Conservation (phyloP, 2,329 filamentous ascomycete genomes). For the Cytospora schulzeri region DNA sequence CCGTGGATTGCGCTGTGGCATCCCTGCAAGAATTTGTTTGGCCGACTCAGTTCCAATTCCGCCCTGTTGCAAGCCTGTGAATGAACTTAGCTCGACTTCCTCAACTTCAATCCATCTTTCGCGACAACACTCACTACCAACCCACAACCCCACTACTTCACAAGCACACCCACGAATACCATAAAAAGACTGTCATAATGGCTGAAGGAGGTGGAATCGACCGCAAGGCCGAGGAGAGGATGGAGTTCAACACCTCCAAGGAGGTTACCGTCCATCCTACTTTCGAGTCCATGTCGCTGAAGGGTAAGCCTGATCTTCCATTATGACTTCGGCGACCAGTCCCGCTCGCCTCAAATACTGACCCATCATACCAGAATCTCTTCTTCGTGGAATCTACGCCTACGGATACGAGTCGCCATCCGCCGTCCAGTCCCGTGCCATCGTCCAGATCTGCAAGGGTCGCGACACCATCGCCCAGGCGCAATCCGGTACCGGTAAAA, state of each 20-base stretch:
- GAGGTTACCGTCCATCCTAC: constrained; percentile 95
- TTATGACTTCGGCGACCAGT: not conserved
- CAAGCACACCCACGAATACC: not conserved
- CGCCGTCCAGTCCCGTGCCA: constrained; percentile 94
- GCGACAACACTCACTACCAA: not conserved
- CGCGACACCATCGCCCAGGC: constrained; percentile 98
- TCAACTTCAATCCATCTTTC: constrained; percentile 15
- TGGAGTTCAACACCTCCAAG: constrained; percentile 98
- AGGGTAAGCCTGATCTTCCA: constrained; percentile 54
- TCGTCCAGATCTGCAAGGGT: constrained; percentile 98
- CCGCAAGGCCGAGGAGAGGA: constrained; percentile 89
- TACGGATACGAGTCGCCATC: constrained; percentile 99
- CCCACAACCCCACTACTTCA: constrained; percentile 9
- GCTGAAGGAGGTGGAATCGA: constrained; percentile 80
- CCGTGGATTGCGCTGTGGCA: not conserved
- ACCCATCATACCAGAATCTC: constrained; percentile 62
- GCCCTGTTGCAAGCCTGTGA: constrained; percentile 11
- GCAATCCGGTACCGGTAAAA: constrained; percentile 99
- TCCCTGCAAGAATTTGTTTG: constrained; percentile 27
- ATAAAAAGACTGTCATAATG: constrained; percentile 60
- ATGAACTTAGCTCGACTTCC: not conserved
- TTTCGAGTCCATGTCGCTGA: constrained; percentile 94
- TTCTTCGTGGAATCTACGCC: constrained; percentile 95
- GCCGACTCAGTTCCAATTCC: constrained; percentile 1
- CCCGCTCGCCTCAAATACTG: constrained; percentile 15